These are phyloP conservation scores for Acanthamoeba lenticulata DNA, from an alignment of 208 protist genomes.

Conservation along the genomic window DNA sequence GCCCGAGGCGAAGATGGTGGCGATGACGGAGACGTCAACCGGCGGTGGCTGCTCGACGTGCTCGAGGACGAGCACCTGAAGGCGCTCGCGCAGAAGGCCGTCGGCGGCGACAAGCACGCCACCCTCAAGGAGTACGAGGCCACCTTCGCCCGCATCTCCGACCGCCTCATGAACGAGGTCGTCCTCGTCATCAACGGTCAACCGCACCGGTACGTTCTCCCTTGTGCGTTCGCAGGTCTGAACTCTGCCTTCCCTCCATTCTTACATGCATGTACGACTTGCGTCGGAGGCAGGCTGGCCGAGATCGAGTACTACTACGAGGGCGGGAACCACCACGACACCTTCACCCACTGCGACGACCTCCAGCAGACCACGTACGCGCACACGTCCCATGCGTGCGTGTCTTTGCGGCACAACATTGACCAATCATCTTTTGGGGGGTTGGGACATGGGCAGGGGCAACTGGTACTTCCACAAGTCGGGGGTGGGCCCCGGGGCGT, in stretches of 20 bases:
- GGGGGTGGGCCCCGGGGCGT: no score
- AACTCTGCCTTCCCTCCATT: no score
- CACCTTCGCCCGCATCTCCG: conserved; percentile 30
- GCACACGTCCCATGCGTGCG: not conserved
- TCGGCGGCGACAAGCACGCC: conserved; percentile 37
- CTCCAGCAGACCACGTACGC: conserved; percentile 59
- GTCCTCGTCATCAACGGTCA: conserved; percentile 46
- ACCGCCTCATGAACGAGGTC: conserved; percentile 55
- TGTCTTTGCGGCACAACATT: no score
- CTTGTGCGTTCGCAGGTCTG: not conserved
- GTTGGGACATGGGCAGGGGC: not conserved
- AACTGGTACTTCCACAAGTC: conserved; percentile 68
- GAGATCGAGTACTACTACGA: conserved; percentile 66
- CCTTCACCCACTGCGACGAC: conserved; percentile 60
- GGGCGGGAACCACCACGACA: conserved; percentile 58
- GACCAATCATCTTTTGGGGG: not conserved
- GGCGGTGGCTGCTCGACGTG: conserved; percentile 2
- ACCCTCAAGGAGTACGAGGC: conserved; percentile 63
- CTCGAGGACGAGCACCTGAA: conserved; percentile 49
- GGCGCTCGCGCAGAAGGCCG: not conserved
- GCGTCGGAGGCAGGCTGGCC: not conserved
- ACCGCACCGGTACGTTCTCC: not conserved
- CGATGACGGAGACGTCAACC: not conserved
- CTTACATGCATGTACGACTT: not conserved
- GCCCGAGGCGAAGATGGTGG: not conserved